Evolutionary conservation across 2,329 filamentous ascomycete species (phyloP).

Genomic region (Graphium sp.): DNA sequence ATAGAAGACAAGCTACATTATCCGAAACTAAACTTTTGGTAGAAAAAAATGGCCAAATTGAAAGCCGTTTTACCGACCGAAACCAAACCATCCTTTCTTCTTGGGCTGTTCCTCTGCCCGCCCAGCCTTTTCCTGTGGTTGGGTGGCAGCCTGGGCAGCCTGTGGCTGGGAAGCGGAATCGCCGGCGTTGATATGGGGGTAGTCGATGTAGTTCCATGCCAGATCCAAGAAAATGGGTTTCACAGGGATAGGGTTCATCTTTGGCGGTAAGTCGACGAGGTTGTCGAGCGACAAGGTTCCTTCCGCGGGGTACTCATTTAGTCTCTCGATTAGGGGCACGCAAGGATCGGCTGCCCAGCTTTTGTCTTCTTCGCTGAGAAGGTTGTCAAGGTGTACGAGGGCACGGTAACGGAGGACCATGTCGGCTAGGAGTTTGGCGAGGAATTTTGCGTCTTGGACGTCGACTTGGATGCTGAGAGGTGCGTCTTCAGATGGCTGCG

Average conservation of each 20-base stretch:
- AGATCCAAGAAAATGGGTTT: slow-evolving; percentile 95
- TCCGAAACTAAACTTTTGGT: no score
- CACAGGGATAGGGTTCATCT: slow-evolving; percentile 65
- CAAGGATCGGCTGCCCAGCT: slow-evolving; percentile 13
- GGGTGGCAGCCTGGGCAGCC: slow-evolving; percentile 10
- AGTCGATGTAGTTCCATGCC: slow-evolving; percentile 94
- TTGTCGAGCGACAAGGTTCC: slow-evolving; percentile 59
- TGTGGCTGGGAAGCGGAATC: slow-evolving; percentile 6
- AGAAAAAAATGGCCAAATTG: no score
- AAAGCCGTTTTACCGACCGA: slow-evolving; percentile 35
- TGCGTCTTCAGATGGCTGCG: slow-evolving; percentile 10
- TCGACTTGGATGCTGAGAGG: slow-evolving; percentile 13
- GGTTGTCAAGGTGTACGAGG: slow-evolving; percentile 64
- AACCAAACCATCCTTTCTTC: slow-evolving; percentile 67
- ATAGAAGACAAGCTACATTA: no score
- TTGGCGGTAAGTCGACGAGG: slow-evolving; percentile 75
- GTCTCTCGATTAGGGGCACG: slow-evolving; percentile 52
- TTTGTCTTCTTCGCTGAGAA: slow-evolving; percentile 32
- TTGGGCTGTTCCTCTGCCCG: slow-evolving; percentile 25
- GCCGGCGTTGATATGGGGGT: slow-evolving; percentile 46
- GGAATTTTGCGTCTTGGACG: slow-evolving; percentile 23
- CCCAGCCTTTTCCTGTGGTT: slow-evolving; percentile 10
- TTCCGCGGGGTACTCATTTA: slow-evolving; percentile 54
- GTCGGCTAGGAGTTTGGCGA: slow-evolving; percentile 46
- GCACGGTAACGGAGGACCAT: slow-evolving; percentile 71